Evolutionary conservation across 257 asterid species (phyloP).

Genomic region (Eucommia ulmoides): DNA sequence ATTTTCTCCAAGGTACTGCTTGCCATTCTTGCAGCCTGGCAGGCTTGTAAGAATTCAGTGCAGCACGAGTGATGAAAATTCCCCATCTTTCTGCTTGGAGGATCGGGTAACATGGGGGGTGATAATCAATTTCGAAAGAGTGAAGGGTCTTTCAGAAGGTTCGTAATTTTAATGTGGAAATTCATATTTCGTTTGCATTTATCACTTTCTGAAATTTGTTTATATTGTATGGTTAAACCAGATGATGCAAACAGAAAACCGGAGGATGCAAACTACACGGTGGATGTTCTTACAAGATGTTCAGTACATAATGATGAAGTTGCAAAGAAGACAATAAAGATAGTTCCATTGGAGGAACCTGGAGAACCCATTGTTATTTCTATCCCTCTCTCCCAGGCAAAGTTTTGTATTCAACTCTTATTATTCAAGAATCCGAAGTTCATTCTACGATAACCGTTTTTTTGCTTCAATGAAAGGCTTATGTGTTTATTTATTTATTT

Average conservation of each 20-base stretch:
- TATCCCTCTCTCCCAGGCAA: slow-evolving; percentile 78
- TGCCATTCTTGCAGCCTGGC: slow-evolving; percentile 94
- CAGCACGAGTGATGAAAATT: slow-evolving; percentile 35
- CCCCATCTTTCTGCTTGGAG: slow-evolving; percentile 49
- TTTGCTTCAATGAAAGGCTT: too few species aligned
- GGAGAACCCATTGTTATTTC: slow-evolving; percentile 89
- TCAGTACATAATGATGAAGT: slow-evolving; percentile 53
- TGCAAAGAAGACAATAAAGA: slow-evolving; percentile 42
- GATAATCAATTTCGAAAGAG: slow-evolving; percentile 72
- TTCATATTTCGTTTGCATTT: slow-evolving; percentile 3
- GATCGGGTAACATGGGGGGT: slow-evolving; percentile 89
- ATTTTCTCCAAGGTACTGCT: slow-evolving; percentile 67
- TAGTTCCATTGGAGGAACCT: slow-evolving; percentile 59
- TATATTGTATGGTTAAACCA: slow-evolving; percentile 17
- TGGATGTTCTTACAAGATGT: slow-evolving; percentile 87
- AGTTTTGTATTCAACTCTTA: slow-evolving; percentile 3
- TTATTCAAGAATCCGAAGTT: neutral
- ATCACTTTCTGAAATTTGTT: neutral
- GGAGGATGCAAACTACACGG: slow-evolving; percentile 73
- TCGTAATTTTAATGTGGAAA: slow-evolving; percentile 13
- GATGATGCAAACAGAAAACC: slow-evolving; percentile 72
- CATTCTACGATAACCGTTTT: neutral
- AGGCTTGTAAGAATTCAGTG: slow-evolving; percentile 71
- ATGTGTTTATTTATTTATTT: too few species aligned
- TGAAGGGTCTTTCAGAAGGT: slow-evolving; percentile 77